Base-by-base conservation (phyloP, 2,329 filamentous ascomycete species). In the Trichoderma koningii region DNA sequence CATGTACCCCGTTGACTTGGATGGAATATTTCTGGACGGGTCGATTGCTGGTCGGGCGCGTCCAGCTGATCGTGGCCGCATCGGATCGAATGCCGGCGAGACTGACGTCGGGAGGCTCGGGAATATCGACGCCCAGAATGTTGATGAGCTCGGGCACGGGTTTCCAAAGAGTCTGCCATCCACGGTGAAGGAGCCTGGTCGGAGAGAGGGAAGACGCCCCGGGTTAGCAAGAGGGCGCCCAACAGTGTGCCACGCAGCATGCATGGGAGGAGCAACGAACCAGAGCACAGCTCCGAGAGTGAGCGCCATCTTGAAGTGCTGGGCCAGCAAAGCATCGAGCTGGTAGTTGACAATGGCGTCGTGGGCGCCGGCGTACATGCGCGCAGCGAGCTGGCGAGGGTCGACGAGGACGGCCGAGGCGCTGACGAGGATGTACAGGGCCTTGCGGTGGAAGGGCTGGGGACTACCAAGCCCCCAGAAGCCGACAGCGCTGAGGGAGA, bases 81-180 rank as follows among this genome's bases (percentile, higher is more conserved):
- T 96, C 91, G 30, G 91, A 85, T 70, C 90, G 91, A 71, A 99
- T 95, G 68, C 91, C 92, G 63, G 94, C 92, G 41, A 99, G 86
- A 60, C 93, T 96, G 47, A 98, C 90, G 74, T 93, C 88, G 60
- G 95, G 95, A 26, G 92, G 85, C 68, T 93, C 89, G 67, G 95
- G 95, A 59, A 99, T 94, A 74, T 99, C 95, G 75, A 98, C 89
- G 66, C 94, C 93, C 55, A 99, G 87, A 56, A 97, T 91, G 71
- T 89, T 89, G 72, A 98, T 93, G 55, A 99, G 86, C 69, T 96
- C 89, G 65, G 94, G 91, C 64, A 97, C 92, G 26, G 94, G 93
- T 72, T 94, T 97, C 78, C 91, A 89, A 62, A 97, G 83, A 44
- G 96, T 95, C 75, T 93, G 91, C 80, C 90, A 92, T 67, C 92